These are phyloP conservation scores for Trichophyton rubrum DNA, from an alignment of 2,329 filamentous ascomycete genomes.

Conservation along the genomic window DNA sequence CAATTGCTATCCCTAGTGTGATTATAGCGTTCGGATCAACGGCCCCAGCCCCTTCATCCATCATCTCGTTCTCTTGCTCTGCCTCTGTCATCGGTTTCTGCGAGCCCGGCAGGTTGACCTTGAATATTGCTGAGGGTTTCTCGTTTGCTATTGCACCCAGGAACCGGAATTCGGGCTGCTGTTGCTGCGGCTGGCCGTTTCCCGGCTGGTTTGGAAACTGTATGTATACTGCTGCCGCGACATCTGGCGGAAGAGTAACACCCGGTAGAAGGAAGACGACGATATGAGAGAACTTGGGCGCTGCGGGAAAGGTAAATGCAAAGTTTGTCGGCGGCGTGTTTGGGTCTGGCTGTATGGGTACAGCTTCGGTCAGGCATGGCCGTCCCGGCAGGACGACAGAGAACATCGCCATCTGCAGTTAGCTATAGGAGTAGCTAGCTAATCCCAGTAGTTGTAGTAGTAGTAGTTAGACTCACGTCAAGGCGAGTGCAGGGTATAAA, in stretches of 20 bases:
- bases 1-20: constrained; percentile 70
- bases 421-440: no score
- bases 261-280: constrained; percentile 82
- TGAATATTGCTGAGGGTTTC: constrained; percentile 88
- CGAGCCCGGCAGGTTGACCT: constrained; percentile 38
- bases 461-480: not conserved
- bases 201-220: constrained; percentile 46
- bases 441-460: no score
- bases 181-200: constrained; percentile 11
- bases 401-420: constrained; percentile 37
- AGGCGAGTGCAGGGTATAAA: not conserved
- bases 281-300: constrained; percentile 55
- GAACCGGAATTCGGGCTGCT: constrained; percentile 56
- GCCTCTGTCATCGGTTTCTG: constrained; percentile 20
- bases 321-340: constrained; percentile 49
- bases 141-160: constrained; percentile 80
- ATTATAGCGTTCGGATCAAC: constrained; percentile 37
- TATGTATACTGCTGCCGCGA: constrained; percentile 82
- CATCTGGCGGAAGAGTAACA: constrained; percentile 55
- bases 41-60: constrained; percentile 31
- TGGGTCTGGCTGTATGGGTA: constrained; percentile 39
- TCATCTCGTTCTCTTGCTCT: constrained; percentile 34
- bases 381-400: constrained; percentile 49
- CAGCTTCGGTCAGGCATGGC: constrained; percentile 46
- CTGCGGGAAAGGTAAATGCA: constrained; percentile 54